phyloP scores from a whole-genome alignment of 805 yeast species.

The Candida peoriensis region DNA sequence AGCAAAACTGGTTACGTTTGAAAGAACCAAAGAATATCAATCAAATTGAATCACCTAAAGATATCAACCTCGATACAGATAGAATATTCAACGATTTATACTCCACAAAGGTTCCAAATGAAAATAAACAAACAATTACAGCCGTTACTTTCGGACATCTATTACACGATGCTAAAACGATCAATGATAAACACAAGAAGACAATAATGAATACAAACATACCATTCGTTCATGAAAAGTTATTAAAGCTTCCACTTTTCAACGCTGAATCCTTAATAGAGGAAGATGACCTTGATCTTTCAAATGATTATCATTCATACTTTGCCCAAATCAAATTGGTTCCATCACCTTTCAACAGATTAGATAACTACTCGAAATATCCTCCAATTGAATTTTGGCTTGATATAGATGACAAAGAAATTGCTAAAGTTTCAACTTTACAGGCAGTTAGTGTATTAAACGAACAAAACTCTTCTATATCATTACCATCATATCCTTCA shows the following conservation, averaged over 20 bases:
- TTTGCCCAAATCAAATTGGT: slow-evolving; percentile 40
- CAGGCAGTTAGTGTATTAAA: slow-evolving; percentile 40
- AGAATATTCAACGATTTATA: slow-evolving; percentile 11
- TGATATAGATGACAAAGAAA: slow-evolving; percentile 32
- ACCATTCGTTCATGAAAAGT: slow-evolving; percentile 16
- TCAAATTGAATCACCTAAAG: slow-evolving; percentile 1
- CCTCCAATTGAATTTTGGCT: slow-evolving; percentile 59
- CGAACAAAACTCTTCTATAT: slow-evolving; percentile 37
- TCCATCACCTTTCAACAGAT: slow-evolving; percentile 36
- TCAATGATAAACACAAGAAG: slow-evolving; percentile 2
- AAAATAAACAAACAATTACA: slow-evolving; percentile 11
- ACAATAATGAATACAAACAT: slow-evolving; percentile 16
- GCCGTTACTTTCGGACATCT: slow-evolving; percentile 23
- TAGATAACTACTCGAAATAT: slow-evolving; percentile 25
- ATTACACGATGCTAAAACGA: slow-evolving; percentile 9
- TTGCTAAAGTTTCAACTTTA: slow-evolving; percentile 30
- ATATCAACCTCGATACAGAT: slow-evolving; percentile 6
- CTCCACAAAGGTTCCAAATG: not conserved
- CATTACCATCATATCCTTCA: slow-evolving; percentile 35
- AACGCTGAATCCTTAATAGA: slow-evolving; percentile 2
- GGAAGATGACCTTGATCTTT: slow-evolving; percentile 8
- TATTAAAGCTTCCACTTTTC: slow-evolving; percentile 14
- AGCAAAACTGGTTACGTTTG: slow-evolving; percentile 17
- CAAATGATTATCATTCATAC: slow-evolving; percentile 27
- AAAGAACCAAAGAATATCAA: slow-evolving; percentile 13